A percentile compares a stretch with the other conserved stretches of the same genome.
phyloP scores from a whole-genome alignment of 495 filamentous ascomycete genomes.

The Symbiotaphrina buchneri region DNA sequence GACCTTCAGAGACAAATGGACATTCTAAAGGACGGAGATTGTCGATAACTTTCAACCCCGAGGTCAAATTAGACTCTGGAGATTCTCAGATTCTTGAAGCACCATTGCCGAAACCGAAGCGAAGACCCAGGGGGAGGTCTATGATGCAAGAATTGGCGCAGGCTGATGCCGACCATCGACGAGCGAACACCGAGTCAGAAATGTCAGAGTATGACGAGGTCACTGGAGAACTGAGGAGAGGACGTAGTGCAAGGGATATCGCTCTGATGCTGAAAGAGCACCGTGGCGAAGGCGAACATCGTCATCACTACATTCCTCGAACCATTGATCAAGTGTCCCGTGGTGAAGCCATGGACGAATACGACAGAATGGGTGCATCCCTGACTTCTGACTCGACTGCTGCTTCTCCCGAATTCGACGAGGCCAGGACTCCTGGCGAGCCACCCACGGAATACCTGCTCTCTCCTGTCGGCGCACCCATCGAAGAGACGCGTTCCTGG shows the following conservation, averaged over 20 bases:
- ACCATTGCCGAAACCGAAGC: conserved; percentile 10
- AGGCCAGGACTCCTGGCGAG: conserved; percentile 27
- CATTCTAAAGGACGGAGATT: conserved; percentile 8
- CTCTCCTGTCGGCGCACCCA: conserved; percentile 23
- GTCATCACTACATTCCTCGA: too few relatives aligned
- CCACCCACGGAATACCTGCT: conserved; percentile 21
- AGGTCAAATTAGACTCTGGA: conserved; percentile 17
- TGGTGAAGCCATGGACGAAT: too few relatives aligned
- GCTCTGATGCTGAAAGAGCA: conserved; percentile 3
- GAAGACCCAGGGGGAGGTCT: conserved; percentile 1
- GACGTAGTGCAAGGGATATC: too few relatives aligned
- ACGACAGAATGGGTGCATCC: conserved; percentile 20
- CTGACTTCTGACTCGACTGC: conserved; percentile 33
- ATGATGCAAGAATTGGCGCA: conserved; percentile 6
- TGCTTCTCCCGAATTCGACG: conserved; percentile 25
- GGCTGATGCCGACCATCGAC: conserved; percentile 5
- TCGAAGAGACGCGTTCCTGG: conserved; percentile 2
- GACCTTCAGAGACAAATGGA: not conserved
- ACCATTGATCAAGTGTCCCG: too few relatives aligned
- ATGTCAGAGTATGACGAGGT: conserved; percentile 1
- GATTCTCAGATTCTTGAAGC: conserved; percentile 10
- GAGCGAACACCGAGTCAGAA: conserved; percentile 5
- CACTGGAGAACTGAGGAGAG: conserved; percentile 3
- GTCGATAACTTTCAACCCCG: conserved; percentile 18
- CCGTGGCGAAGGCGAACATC: conserved; percentile 8